phyloP scores from a whole-genome alignment of 2,329 filamentous ascomycete genomes.

The Penicillium sp. region DNA sequence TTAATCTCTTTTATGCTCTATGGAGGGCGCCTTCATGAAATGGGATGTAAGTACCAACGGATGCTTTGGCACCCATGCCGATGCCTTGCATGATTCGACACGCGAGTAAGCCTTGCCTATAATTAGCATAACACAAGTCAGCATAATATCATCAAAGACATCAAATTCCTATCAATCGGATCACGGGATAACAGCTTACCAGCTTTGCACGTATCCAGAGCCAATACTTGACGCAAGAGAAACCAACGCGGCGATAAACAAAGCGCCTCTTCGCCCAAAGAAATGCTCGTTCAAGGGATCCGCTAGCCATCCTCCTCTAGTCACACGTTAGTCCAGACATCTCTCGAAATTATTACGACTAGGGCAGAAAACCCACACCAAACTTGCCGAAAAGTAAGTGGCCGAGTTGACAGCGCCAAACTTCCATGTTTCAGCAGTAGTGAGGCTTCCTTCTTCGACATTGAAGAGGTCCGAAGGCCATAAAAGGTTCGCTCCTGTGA shows the following conservation, averaged over 20 bases:
- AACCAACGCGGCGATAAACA: conserved; percentile 25
- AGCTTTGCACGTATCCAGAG: conserved; percentile 22
- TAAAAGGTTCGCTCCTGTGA: conserved; percentile 29
- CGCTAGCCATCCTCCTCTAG: conserved; percentile 24
- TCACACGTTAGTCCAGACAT: neutral
- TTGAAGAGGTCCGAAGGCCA: conserved; percentile 27
- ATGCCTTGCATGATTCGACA: conserved; percentile 30
- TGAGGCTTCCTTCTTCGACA: conserved; percentile 3
- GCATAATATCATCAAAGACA: no score
- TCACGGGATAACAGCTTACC: conserved; percentile 10
- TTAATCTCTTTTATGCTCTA: no score
- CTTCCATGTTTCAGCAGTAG: conserved; percentile 17
- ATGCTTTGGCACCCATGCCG: conserved; percentile 32
- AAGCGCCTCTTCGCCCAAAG: conserved; percentile 18
- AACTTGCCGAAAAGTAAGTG: conserved; percentile 28
- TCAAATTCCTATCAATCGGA: neutral
- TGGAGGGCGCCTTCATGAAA: no score
- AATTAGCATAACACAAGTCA: no score
- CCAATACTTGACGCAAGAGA: conserved; percentile 28
- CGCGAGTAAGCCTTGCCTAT: conserved; percentile 19
- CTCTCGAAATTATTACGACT: neutral
- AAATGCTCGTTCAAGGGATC: conserved; percentile 22
- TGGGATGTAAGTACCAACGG: conserved; percentile 16
- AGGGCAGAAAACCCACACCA: conserved; percentile 16
- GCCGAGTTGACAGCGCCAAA: conserved; percentile 30